Conservation (phyloP, 345 rosid species). For the Microcos paniculata region DNA sequence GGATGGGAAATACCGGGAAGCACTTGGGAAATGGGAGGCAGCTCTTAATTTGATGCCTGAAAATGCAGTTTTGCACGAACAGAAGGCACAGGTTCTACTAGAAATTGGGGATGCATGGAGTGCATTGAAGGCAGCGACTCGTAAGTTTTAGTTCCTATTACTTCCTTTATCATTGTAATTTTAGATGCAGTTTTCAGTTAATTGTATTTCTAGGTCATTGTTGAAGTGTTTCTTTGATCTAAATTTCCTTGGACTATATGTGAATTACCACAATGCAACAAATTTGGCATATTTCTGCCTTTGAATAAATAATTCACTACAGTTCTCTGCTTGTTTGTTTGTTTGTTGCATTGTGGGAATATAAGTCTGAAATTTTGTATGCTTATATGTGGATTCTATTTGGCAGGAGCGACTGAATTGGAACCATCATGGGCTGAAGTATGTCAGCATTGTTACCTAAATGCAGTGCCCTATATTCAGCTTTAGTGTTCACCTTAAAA, state of each 20-base stretch:
- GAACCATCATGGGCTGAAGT: conserved; percentile 90
- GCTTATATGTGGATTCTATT: conserved; percentile 11
- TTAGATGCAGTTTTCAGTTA: background rate
- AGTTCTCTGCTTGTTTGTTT: background rate
- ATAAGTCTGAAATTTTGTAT: background rate
- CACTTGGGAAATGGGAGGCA: conserved; percentile 89
- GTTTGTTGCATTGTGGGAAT: background rate
- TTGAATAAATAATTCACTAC: background rate
- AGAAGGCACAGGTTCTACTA: conserved; percentile 88
- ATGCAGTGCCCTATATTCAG: background rate
- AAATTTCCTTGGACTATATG: background rate
- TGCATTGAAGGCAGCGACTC: conserved; percentile 75
- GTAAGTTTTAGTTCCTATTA: conserved; percentile 30
- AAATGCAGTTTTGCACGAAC: conserved; percentile 75
- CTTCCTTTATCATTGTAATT: background rate
- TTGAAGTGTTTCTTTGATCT: background rate
- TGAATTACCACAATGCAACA: background rate
- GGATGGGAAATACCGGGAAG: conserved; percentile 84
- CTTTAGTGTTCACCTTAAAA: background rate
- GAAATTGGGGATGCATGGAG: conserved; percentile 87
- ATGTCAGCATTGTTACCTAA: conserved; percentile 5
- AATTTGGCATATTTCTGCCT: background rate
- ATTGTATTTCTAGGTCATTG: background rate
- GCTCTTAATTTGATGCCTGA: conserved; percentile 68
- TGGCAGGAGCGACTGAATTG: conserved; percentile 75